Conservation (phyloP, 2,329 filamentous ascomycete species). For the Diaporthe nobilis region DNA sequence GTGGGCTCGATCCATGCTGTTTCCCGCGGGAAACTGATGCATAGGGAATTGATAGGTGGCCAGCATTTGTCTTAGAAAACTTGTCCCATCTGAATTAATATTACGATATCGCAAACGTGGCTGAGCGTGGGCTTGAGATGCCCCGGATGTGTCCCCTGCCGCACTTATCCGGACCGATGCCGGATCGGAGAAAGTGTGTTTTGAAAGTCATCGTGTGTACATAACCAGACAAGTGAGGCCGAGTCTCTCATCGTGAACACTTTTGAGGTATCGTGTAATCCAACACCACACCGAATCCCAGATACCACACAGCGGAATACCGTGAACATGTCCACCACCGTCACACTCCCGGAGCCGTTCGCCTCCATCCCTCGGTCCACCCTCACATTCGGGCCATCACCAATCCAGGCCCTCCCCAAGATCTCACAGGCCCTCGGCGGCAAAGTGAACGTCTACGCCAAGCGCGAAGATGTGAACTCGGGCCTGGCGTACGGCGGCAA, state of each 20-base stretch:
- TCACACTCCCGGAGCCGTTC: slow-evolving; percentile 72
- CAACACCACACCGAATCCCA: not conserved
- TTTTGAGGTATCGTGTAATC: not conserved
- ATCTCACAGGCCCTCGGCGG: slow-evolving; percentile 73
- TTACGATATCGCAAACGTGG: not conserved
- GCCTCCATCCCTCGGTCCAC: slow-evolving; percentile 72
- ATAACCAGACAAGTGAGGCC: not conserved
- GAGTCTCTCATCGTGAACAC: not conserved
- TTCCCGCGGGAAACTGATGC: slow-evolving; percentile 12
- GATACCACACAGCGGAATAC: not conserved
- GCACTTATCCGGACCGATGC: slow-evolving; percentile 40
- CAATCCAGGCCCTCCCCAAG: slow-evolving; percentile 76
- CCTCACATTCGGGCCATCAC: slow-evolving; percentile 77
- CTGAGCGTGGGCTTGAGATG: not conserved
- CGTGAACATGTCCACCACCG: slow-evolving; percentile 32
- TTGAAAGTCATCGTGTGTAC: not conserved
- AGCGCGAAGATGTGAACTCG: slow-evolving; percentile 80
- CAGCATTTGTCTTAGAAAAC: not conserved
- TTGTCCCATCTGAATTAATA: not conserved
- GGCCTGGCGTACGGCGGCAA: slow-evolving; percentile 78
- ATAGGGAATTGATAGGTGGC: not conserved
- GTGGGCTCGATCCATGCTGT: not conserved
- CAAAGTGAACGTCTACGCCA: slow-evolving; percentile 76
- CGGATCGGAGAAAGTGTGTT: slow-evolving; percentile 26
- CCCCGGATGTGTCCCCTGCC: not conserved